Evolutionary conservation across 257 asterid genomes (phyloP).

Genomic region (Petrea volubilis): DNA sequence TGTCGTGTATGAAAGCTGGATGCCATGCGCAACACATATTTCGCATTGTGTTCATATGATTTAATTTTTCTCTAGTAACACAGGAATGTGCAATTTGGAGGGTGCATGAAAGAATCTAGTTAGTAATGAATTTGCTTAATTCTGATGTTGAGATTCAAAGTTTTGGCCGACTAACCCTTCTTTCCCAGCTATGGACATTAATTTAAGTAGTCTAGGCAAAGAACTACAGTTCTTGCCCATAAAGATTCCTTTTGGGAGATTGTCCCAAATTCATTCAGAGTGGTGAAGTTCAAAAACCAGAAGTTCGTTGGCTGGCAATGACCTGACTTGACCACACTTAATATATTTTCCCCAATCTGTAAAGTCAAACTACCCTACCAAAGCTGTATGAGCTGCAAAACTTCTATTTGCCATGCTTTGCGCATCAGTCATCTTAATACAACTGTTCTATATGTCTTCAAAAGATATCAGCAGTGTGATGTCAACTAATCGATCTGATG

Average conservation of each 20-base stretch:
- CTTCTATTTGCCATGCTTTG: background rate
- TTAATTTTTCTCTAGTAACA: background rate
- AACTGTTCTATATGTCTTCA: background rate
- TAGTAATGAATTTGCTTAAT: conserved; percentile 2
- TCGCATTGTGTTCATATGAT: conserved; percentile 8
- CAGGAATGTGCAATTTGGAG: background rate
- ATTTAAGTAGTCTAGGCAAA: background rate
- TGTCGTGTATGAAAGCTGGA: too few relatives aligned
- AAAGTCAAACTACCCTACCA: background rate
- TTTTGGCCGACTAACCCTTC: background rate
- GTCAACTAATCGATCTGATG: background rate
- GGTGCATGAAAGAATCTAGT: background rate
- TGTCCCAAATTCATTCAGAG: background rate
- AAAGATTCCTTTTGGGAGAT: background rate
- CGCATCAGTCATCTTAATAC: background rate
- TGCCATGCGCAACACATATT: background rate
- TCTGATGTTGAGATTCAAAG: background rate
- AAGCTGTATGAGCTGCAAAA: background rate
- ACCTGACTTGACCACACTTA: background rate
- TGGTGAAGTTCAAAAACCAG: background rate
- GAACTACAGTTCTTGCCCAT: background rate
- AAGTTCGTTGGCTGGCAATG: background rate
- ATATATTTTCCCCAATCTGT: background rate
- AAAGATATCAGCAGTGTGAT: background rate
- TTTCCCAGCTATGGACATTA: background rate